Evolutionary conservation across 345 rosid species (phyloP).

Genomic region (Aegle marmelos): DNA sequence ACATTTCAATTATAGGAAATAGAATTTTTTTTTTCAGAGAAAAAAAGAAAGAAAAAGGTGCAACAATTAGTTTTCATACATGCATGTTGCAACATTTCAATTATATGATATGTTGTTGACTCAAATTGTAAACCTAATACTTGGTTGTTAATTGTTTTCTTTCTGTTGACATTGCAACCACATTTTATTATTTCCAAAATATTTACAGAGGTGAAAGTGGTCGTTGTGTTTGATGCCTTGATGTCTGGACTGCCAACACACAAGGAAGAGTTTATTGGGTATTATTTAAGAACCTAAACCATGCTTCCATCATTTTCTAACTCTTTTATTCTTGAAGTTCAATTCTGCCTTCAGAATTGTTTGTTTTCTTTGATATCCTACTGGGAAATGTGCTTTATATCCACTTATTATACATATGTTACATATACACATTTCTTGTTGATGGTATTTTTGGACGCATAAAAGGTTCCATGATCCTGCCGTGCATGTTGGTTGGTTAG

Average conservation of each 20-base stretch:
- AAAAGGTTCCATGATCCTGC: background rate
- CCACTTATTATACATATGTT: too few species aligned
- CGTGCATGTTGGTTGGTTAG: background rate
- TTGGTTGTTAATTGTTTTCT: background rate
- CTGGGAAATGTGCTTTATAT: background rate
- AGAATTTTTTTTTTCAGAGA: too few species aligned
- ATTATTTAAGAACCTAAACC: constrained; percentile 16
- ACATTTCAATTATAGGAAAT: background rate
- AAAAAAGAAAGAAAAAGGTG: background rate
- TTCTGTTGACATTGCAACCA: constrained; percentile 6
- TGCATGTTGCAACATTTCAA: background rate
- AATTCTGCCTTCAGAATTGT: background rate
- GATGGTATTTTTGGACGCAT: background rate
- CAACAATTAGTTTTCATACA: background rate
- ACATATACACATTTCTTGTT: background rate
- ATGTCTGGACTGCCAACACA: constrained; percentile 90
- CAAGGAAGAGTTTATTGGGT: constrained; percentile 82
- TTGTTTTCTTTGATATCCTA: background rate
- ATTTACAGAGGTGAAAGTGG: constrained; percentile 85
- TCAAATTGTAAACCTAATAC: background rate
- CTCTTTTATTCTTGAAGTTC: background rate
- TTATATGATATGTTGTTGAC: background rate
- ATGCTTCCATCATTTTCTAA: background rate
- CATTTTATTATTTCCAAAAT: constrained; percentile 15
- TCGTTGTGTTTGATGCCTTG: constrained; percentile 92